Conservation (phyloP, 2,329 filamentous ascomycete genomes). For the Pseudogymnoascus sp. region DNA sequence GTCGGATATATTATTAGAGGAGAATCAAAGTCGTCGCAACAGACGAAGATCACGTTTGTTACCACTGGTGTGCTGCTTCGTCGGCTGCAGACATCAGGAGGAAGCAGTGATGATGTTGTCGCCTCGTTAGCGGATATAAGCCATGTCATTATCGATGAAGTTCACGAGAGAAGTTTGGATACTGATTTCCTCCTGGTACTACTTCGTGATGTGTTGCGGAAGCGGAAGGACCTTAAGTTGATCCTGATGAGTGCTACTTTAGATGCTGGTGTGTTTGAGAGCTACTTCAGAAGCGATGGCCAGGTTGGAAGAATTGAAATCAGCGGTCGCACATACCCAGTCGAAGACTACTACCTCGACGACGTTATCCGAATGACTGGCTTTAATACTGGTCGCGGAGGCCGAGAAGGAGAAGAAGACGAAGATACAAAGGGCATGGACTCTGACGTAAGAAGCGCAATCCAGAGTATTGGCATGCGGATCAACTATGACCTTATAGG, state of each 20-base stretch:
- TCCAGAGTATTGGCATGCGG: conserved; percentile 66
- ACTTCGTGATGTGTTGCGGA: conserved; percentile 69
- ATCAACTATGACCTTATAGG: conserved; percentile 89
- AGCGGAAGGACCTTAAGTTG: conserved; percentile 72
- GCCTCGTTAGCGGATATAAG: conserved; percentile 81
- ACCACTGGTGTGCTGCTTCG: conserved; percentile 90
- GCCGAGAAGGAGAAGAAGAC: conserved; percentile 35
- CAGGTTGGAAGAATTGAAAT: conserved; percentile 79
- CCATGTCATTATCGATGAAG: conserved; percentile 92
- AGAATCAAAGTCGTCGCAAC: conserved; percentile 65
- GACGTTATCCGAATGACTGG: conserved; percentile 75
- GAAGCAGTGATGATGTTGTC: conserved; percentile 68
- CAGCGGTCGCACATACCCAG: conserved; percentile 78
- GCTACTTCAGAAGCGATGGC: conserved; percentile 68
- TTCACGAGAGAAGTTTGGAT: conserved; percentile 90
- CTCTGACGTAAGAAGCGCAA: conserved; percentile 57
- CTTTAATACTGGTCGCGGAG: conserved; percentile 44
- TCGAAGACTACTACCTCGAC: conserved; percentile 83
- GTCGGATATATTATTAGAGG: conserved; percentile 88
- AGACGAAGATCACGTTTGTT: conserved; percentile 88
- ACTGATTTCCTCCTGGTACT: conserved; percentile 90
- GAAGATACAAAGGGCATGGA: conserved; percentile 40
- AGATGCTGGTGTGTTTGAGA: conserved; percentile 74
- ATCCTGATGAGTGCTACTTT: conserved; percentile 95
- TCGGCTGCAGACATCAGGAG: conserved; percentile 83